Evolutionary conservation across 2,329 filamentous ascomycete species (phyloP).

Genomic region (Blastomyces emzantsi): DNA sequence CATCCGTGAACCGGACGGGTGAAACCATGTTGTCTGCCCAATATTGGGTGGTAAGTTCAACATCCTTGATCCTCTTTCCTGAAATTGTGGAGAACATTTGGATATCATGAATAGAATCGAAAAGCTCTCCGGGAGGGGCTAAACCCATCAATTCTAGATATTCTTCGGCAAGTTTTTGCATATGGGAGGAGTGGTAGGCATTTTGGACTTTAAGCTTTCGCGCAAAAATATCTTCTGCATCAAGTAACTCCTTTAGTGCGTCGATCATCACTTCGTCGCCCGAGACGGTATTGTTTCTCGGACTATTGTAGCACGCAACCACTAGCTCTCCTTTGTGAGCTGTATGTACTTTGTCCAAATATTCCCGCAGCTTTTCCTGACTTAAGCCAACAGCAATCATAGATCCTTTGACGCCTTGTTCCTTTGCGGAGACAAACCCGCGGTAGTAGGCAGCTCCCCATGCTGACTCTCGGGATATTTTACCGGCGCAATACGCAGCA

Average conservation of each 20-base stretch:
- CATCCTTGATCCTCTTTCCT: slow-evolving; percentile 11
- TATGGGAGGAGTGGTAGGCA: slow-evolving; percentile 32
- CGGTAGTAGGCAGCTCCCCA: slow-evolving; percentile 21
- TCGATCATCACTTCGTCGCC: slow-evolving; percentile 22
- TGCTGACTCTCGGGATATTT: slow-evolving; percentile 13
- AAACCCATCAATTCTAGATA: slow-evolving; percentile 22
- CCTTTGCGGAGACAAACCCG: slow-evolving; percentile 15
- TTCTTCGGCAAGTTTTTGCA: slow-evolving; percentile 17
- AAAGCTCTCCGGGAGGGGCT: slow-evolving; percentile 1
- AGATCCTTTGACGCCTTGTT: slow-evolving; percentile 16
- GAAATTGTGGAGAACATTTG: slow-evolving; percentile 16
- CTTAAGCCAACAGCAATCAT: slow-evolving; percentile 27
- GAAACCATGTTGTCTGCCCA: slow-evolving; percentile 18
- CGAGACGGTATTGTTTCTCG: slow-evolving; percentile 26
- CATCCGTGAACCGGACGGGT: slow-evolving; percentile 16
- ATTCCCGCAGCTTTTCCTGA: slow-evolving; percentile 11
- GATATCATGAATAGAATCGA: background rate
- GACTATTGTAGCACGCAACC: slow-evolving; percentile 28
- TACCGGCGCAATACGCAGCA: slow-evolving; percentile 27
- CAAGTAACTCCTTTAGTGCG: slow-evolving; percentile 15
- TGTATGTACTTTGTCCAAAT: slow-evolving; percentile 8
- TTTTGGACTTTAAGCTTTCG: slow-evolving; percentile 22
- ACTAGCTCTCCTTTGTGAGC: slow-evolving; percentile 8
- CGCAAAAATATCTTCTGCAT: slow-evolving; percentile 19
- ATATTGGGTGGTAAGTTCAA: slow-evolving; percentile 12